A percentile compares a stretch with the other conserved stretches of the same genome.
Evolutionary conservation across 2,329 filamentous ascomycete species (phyloP).

Genomic region (Xenoacremonium recifei): DNA sequence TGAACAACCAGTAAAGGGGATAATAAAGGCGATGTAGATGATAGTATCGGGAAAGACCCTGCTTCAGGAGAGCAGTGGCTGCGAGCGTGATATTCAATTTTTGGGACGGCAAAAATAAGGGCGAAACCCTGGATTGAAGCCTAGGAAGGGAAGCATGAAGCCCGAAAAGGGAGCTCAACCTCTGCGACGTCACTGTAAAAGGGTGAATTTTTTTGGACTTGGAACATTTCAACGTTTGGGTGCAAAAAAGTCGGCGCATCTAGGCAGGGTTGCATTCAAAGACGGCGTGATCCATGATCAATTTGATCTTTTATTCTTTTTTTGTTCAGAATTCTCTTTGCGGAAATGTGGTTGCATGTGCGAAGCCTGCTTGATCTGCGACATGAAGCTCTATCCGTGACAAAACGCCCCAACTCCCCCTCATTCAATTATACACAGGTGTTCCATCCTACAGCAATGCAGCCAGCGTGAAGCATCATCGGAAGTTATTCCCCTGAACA

Average conservation of each 20-base stretch:
- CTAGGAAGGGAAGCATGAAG: constrained; percentile 5
- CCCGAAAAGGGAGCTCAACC: constrained; percentile 20
- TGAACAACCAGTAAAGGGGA: constrained; percentile 37
- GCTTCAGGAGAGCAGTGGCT: constrained; percentile 1
- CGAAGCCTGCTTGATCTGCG: no score
- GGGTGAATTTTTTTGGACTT: no score
- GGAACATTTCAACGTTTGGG: constrained; percentile 16
- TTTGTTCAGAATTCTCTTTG: no score
- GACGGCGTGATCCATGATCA: constrained; percentile 22
- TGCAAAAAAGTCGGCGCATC: constrained; percentile 23
- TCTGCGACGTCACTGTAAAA: no score
- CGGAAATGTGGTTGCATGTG: no score
- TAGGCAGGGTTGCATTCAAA: constrained; percentile 26
- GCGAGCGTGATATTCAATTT: constrained; percentile 11
- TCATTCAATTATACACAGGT: no score
- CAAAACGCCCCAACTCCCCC: no score
- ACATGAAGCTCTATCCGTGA: no score
- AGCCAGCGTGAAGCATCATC: no score
- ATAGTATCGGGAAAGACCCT: constrained; percentile 1
- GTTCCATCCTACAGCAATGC: no score
- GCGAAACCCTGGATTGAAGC: constrained; percentile 4
- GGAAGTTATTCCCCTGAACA: constrained; percentile 24
- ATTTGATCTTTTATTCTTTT: no score
- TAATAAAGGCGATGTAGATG: constrained; percentile 25
- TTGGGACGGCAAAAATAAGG: constrained; percentile 4